Base-by-base conservation (phyloP, 2,329 filamentous ascomycete genomes). In the Pseudogymnoascus sp. region DNA sequence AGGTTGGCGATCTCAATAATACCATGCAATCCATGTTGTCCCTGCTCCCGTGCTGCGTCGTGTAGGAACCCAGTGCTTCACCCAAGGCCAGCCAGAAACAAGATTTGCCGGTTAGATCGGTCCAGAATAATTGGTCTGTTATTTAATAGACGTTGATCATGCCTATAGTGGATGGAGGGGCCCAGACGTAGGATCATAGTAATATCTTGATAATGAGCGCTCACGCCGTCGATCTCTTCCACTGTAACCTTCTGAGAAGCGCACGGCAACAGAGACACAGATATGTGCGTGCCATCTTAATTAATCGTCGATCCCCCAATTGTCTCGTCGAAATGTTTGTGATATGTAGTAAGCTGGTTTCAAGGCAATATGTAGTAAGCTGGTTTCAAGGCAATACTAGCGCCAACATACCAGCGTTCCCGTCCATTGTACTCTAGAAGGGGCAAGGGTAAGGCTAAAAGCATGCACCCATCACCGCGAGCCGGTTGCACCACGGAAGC, bases 1-100 rank as follows among this genome's bases (percentile, higher is more conserved):
- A 56, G 50, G 50, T 56, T 56, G 50, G 50, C 50, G 50, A 56
- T 56, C 50, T 56, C 50, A 56, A 56, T 53, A 31, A 53, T 56
- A 56, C 22, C 50, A 56, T 56, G 50, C 50, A 56, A 33, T 56
- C 50, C 50, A 16, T 56, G 50, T 33, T 56, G 50, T 56, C 28
- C 28, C 14, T 56, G 50, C 50, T 33, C 50, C 28, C 10, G 50
- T 56, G 50, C 10, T 56, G 50, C 28, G 28, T 56, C 16, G 50
- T 56, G 50, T 56, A 56, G n/a, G 50, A 56, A 33, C 22, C 50
- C 50, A 56, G 28, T 56, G 16, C 46, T 12, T 56, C 16, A 35
- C n/a, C 31, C 16, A 8, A 33, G 28, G n/a, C 50, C 50, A 56
- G 8, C 50, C 50, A 56, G n/a, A 56, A 56, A 56, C 50, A 56